These are phyloP conservation scores for Hemileccinum rubropunctum DNA, from an alignment of 768 basidiomycete species.

Conservation along the genomic window DNA sequence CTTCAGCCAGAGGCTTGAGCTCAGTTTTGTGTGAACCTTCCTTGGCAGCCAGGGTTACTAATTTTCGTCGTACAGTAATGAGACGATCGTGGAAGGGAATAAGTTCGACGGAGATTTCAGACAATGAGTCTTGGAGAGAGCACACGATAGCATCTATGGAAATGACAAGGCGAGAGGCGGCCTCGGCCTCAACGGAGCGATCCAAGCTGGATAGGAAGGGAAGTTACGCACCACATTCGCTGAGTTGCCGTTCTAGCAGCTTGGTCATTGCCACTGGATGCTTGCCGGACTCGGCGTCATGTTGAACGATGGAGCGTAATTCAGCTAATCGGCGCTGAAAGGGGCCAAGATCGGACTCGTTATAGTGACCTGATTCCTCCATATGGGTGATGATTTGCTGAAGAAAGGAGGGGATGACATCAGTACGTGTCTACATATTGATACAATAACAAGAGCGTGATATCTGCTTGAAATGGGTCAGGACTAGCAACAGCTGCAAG, in stretches of 20 bases:
- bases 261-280: slow-evolving; percentile 86
- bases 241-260: slow-evolving; percentile 85
- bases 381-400: slow-evolving; percentile 95
- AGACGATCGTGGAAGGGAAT: slow-evolving; percentile 88
- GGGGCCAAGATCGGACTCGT: slow-evolving; percentile 84
- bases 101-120: slow-evolving; percentile 86
- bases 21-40: slow-evolving; percentile 83
- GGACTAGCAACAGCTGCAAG: slow-evolving; percentile 16
- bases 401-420: slow-evolving; percentile 19
- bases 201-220: slow-evolving; percentile 5
- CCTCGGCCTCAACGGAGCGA: not conserved
- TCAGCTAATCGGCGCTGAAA: slow-evolving; percentile 81
- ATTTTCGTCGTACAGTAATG: slow-evolving; percentile 82
- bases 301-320: slow-evolving; percentile 81
- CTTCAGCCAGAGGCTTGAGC: slow-evolving; percentile 86
- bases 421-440: slow-evolving; percentile 24
- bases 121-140: slow-evolving; percentile 78
- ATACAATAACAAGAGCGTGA: slow-evolving; percentile 17
- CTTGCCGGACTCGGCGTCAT: slow-evolving; percentile 76
- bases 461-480: slow-evolving; percentile 26
- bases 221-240: slow-evolving; percentile 76
- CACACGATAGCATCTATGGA: slow-evolving; percentile 67
- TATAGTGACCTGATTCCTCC: slow-evolving; percentile 95
- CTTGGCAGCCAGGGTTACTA: slow-evolving; percentile 85
- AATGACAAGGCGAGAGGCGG: not conserved